Conservation (phyloP, 148 eudicot genomes). For the Fagopyrum esculentum region DNA sequence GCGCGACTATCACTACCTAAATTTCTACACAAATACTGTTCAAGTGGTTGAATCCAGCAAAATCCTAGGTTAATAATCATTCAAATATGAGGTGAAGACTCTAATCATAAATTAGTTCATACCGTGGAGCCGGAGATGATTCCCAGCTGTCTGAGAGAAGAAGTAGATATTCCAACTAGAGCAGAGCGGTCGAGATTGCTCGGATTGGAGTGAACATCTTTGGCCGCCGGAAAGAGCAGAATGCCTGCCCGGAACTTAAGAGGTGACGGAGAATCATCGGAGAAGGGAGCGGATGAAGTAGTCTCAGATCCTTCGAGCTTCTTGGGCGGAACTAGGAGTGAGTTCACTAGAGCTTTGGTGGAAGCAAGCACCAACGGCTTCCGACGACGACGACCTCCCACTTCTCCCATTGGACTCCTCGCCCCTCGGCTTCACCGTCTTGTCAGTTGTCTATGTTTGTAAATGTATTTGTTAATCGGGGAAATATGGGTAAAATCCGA, state of each 20-base stretch:
- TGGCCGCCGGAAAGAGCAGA: constrained; percentile 32
- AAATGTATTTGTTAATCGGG: background rate
- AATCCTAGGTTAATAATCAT: background rate
- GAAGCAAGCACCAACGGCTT: constrained; percentile 82
- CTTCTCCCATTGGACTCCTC: constrained; percentile 8
- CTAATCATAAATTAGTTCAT: background rate
- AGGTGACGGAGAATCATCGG: constrained; percentile 16
- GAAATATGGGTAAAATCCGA: no score
- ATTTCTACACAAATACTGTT: background rate
- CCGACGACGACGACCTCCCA: constrained; percentile 20
- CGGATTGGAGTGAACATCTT: constrained; percentile 17
- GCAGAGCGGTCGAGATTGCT: constrained; percentile 46
- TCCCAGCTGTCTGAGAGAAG: constrained; percentile 57
- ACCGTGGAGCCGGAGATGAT: constrained; percentile 82
- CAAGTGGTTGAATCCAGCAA: background rate
- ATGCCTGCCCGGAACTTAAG: constrained; percentile 57
- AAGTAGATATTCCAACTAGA: constrained; percentile 62
- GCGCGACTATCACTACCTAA: background rate
- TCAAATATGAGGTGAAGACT: background rate
- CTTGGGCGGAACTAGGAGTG: constrained; percentile 19
- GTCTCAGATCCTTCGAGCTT: constrained; percentile 6
- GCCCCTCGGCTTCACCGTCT: background rate
- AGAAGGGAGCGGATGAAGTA: constrained; percentile 10
- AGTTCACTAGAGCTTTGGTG: constrained; percentile 55
- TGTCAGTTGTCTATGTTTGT: background rate